Base-by-base conservation (phyloP, 352 stramenopile genomes). In the Globisporangium splendens region DNA sequence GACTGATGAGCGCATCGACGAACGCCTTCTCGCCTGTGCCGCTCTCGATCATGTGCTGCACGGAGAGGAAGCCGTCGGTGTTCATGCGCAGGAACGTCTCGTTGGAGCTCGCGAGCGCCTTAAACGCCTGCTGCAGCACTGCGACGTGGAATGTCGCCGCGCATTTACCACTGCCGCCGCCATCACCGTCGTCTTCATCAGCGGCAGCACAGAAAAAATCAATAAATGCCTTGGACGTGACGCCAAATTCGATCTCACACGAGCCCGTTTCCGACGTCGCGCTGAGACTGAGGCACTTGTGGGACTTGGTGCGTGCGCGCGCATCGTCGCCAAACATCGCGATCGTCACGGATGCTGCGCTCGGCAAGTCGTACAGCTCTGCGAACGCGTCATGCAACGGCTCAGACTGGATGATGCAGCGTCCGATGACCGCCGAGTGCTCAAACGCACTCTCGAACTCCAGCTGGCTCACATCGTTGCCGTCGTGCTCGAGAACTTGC, bases 1-100 rank as follows among this genome's bases (percentile, higher is more conserved):
- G 83, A 63, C 85, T 90, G 49, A 95, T 83, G 18, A 93, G 63
- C 17, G 77, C 83, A 50, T 95, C 85, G 8, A 93, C 74, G 51
- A 95, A 95, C 11, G 81, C 83, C 50, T 87, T 89, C 18, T 92
- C 76, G 46, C 83, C 83, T 20, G 76, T 78, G 11, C 77, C 76
- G 28, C 69, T 82, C 52, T 88, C 73, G 41, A 89, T 69, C 83
- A 92, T 90, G 66, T 92, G 83, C 68, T 94, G 85, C 51, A 94
- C 75, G 0, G 85, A 95, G 43, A 92, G 57, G 52, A 93, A 93
- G 0, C 85, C 85, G 43, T 91, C 69, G 13, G 71, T 68, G 50
- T 93, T 95, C 76, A 95, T 85, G 13, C 85, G 79, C 50, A 95
- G 62, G 47, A 91, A 95, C 13, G 85, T 88, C 60, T 95, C 85